Base-by-base conservation (phyloP, 192 early-diverging fungal genomes). In the Linnemannia zychae region DNA sequence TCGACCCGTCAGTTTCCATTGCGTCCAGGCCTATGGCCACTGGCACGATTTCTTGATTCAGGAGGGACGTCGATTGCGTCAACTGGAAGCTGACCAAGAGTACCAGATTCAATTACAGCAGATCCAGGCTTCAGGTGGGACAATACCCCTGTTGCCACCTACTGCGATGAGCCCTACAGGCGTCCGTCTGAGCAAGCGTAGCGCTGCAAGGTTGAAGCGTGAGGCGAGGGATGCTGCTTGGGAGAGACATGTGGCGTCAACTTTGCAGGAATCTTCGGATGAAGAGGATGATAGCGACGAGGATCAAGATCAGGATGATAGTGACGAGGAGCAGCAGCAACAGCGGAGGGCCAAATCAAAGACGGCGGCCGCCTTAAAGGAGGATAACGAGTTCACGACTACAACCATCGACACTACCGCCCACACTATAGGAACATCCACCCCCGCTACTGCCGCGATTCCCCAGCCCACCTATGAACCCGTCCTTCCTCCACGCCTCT, bases 1-100 rank as follows among this genome's bases (percentile, higher is more conserved):
- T 33, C 87, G 93, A 17, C 88, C 92, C 0, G 92, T 95, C 28
- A 95, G 92, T 44, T 82, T 97, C 50, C 96, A 98, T 81, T 93
- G 92, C 75, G 97, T 98, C 31, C 95, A 93, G 60, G 92, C 93
- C 24, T 94, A 94, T 70, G 95, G 95, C 1, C 71, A 88, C 22
- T 74, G 95, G 77, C 87, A 85, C 44, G 83, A 85, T 31, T 85
- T 91, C 9, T 78, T 88, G 36, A 87, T 88, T 49, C 83, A 88
- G 63, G 86, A 78, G n/a, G 88, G 80, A n/a, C 70, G 71, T 52
- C 80, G 76, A 63, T 50, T 79, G 46, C 76, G 69, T 52, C 86
- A 76, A 37, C 71, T 48, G 22, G 86, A 76, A 69, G 69, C 53
- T 37, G 76, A 87, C 34, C 53, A 47, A 16, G 66, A 79, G 18